phyloP scores from a whole-genome alignment of 345 rosid species.

The Hibiscus mutabilis region DNA sequence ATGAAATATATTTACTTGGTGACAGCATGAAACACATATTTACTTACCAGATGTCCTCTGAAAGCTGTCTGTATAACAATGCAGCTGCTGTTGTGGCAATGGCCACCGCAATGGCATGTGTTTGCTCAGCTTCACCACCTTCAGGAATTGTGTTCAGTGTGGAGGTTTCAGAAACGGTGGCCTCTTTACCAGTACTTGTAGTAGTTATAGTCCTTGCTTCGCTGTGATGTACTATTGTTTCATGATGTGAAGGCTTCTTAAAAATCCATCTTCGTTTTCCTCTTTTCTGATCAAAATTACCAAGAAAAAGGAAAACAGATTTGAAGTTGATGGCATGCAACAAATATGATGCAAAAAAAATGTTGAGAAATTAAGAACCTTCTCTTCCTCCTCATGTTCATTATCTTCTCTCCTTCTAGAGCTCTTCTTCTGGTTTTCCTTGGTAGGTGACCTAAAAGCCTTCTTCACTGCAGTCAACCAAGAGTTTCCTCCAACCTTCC shows the following conservation, averaged over 20 bases:
- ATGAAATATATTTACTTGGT: constrained; percentile 27
- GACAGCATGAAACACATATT: not conserved
- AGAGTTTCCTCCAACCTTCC: constrained; percentile 60
- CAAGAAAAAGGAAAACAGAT: not conserved
- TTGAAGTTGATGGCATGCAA: not conserved
- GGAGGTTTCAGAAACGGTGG: not conserved
- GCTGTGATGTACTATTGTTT: constrained; percentile 25
- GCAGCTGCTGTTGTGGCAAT: constrained; percentile 54
- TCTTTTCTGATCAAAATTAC: constrained; percentile 43
- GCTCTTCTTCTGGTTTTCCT: constrained; percentile 34
- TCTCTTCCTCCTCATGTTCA: constrained; percentile 49
- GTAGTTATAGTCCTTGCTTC: constrained; percentile 22
- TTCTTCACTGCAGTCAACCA: constrained; percentile 70
- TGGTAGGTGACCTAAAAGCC: constrained; percentile 56
- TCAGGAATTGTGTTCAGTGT: not conserved
- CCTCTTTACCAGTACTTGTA: not conserved
- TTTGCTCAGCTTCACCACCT: constrained; percentile 22
- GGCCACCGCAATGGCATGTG: constrained; percentile 46
- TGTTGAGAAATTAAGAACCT: constrained; percentile 17
- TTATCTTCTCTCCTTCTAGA: constrained; percentile 38
- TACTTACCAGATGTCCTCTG: constrained; percentile 62
- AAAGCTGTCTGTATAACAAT: constrained; percentile 62
- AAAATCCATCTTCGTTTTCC: constrained; percentile 64
- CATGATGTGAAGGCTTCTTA: constrained; percentile 41
- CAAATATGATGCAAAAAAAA: not conserved